Base-by-base conservation (phyloP, 306 rosid genomes). In the Cicer chorassanicum region DNA sequence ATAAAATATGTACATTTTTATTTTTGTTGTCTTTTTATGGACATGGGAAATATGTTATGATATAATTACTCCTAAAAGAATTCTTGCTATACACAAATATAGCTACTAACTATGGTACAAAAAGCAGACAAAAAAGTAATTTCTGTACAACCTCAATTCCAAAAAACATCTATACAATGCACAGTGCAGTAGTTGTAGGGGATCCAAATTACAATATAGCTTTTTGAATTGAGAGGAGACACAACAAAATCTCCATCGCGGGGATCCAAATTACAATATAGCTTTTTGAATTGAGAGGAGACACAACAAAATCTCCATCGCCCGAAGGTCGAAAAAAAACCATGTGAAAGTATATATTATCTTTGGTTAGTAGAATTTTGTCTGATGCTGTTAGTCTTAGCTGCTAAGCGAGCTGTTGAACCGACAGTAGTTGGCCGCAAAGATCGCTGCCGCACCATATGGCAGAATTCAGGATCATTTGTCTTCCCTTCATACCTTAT, bases 401-500 rank as follows among this genome's bases (percentile, higher is more conserved):
- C 97, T 1, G 82, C 99, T 24, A 85, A 9, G 40, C 99, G 99
- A 14, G 97, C 99, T 5, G 97, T 88, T 54, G 87, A 77, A 34
- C 99, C 99, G 0, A 92, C 90, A 0, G 86, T 77, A 1, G 86
- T 84, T 6, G 84, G 79, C 51, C 81, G 81, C 81, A 87, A 34
- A 0, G 95, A 87, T 15, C 55, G 81, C 80, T 85, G 97, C 48
- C 83, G 84, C 54, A 89, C 82, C 82, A 86, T 53, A 29, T 84
- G 74, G 4, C 85, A 74, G 51, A 61, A 88, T 78, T 87, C 98
- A 0, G 87, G 92, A 82, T 95, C 91, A 44, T 79, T 71, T 41
- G 87, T 43, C 69, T 29, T 86, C 29, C 99, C 98, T 9, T 80
- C 84, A 3, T 85, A 19, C 81, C 97, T 86, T 39, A 86, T 81